These are phyloP conservation scores for Celoporthe dispersa DNA, from an alignment of 2,329 filamentous ascomycete genomes.

Conservation along the genomic window DNA sequence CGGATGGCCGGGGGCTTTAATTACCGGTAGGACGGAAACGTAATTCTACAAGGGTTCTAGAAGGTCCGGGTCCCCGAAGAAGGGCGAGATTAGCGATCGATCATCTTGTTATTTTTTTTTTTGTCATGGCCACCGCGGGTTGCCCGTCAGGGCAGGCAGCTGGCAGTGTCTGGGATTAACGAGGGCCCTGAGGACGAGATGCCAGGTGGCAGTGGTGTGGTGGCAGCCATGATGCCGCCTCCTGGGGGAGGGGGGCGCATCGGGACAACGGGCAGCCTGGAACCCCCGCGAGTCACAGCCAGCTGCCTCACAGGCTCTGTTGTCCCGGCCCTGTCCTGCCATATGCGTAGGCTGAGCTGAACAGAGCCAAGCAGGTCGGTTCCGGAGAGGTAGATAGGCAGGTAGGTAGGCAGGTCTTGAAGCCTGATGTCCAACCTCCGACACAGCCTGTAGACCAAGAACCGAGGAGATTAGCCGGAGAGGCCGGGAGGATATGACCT, in stretches of 20 bases:
- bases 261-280: neutral
- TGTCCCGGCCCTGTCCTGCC: neutral
- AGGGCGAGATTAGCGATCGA: conserved; percentile 16
- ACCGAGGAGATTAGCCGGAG: conserved; percentile 6
- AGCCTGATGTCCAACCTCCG: too few species aligned
- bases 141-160: conserved; percentile 13
- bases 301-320: neutral
- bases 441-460: conserved; percentile 1
- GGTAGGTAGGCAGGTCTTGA: too few species aligned
- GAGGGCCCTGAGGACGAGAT: too few species aligned
- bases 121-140: neutral
- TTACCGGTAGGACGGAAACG: conserved; percentile 20
- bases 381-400: neutral
- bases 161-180: neutral
- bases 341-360: neutral
- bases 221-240: neutral
- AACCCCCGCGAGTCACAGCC: neutral
- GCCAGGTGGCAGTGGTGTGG: too few species aligned
- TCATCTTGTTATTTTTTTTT: neutral
- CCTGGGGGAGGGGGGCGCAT: neutral
- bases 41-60: conserved; percentile 24
- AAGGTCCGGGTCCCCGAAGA: conserved; percentile 13
- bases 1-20: conserved; percentile 10
- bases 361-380: neutral
- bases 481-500: neutral